Conservation (phyloP, 208 protist genomes). For the Ichthyophonus hoferi region DNA sequence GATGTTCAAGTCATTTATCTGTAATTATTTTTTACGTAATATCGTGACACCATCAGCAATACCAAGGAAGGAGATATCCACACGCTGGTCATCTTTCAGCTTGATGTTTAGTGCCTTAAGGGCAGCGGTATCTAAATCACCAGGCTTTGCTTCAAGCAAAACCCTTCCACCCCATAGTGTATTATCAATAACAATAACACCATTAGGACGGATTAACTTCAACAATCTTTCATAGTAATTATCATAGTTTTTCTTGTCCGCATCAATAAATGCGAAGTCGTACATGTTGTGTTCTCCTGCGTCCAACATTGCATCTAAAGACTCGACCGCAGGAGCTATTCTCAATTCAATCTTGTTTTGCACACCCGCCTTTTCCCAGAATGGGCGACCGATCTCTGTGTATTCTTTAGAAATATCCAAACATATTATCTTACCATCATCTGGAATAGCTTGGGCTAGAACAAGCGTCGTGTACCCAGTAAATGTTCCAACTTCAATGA, state of each 20-base stretch:
- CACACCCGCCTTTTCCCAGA: background rate
- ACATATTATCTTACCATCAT: background rate
- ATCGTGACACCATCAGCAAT: background rate
- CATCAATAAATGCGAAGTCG: background rate
- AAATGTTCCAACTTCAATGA: background rate
- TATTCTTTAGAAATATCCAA: background rate
- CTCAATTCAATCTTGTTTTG: background rate
- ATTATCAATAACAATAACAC: background rate
- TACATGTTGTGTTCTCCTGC: background rate
- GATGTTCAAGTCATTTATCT: no score
- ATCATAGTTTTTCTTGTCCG: background rate
- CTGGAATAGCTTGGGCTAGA: background rate
- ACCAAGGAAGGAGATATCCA: background rate
- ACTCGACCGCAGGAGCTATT: background rate
- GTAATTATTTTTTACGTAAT: background rate
- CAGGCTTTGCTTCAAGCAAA: background rate
- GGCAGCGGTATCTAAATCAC: background rate
- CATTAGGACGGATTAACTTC: background rate
- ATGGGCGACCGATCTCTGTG: background rate
- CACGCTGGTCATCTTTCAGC: background rate
- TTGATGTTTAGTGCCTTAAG: background rate
- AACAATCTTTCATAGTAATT: background rate
- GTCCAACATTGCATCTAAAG: background rate
- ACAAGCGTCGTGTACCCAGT: background rate
- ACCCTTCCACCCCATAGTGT: background rate